Base-by-base conservation (phyloP, 1,284 basidiomycete species). In the Phlebopus sp. region DNA sequence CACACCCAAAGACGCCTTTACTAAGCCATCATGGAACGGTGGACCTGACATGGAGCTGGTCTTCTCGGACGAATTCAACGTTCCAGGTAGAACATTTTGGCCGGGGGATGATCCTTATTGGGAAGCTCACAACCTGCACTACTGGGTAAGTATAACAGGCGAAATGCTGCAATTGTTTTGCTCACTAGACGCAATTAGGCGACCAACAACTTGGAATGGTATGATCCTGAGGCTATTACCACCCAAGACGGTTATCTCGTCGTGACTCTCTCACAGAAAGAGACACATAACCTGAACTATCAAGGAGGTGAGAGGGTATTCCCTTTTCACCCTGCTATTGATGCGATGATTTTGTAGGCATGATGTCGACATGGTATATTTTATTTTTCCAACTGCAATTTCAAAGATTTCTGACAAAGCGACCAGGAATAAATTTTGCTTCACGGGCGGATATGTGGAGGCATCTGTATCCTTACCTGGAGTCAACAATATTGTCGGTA, bases 51-150 rank as follows among this genome's bases (percentile, higher is more conserved):
- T 72, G 63, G 63, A 74, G 9, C 68, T 90, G 14, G 84, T 87
- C 1, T 90, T 85, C 63, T 86, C 82, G 5, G 89, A 92, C 62
- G 90, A 92, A 65, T 92, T 92, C 63, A 82, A 91, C 56, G 71
- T 71, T 27, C 81, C 86, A 27, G 86, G 78, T 1, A 72, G 89
- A 46, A 77, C 85, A 2, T 91, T 91, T 62, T 89, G 80, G 67
- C 74, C 78, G 14, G 78, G 79, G 32, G 77, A 82, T 51, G 82
- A 86, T 63, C 82, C 84, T 4, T 84, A 84, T 58, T 90, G 87
- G 88, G 86, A 90, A 63, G 87, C 86, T 5, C 82, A 67, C 9
- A 73, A 82, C 61, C 61, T 82, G 30, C 78, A 82, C 54, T 72
- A 72, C 44, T 71, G 69, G 69, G 89, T 86, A 80, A 6, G 51